Base-by-base conservation (phyloP, 257 asterid genomes). In the Striga asiatica region DNA sequence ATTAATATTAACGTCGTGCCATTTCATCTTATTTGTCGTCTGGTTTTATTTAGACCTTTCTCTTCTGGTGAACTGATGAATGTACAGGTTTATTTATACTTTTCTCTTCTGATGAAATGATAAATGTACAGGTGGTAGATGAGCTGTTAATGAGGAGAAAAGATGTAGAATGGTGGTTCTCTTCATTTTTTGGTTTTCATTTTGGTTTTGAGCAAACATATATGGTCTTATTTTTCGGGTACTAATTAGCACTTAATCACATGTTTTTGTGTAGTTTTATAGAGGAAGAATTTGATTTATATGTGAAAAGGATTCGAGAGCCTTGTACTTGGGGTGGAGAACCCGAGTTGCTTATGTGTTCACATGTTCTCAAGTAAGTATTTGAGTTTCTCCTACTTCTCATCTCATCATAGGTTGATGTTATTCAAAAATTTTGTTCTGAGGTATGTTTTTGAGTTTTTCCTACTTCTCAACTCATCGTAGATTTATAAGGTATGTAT, bases 241-340 rank as follows among this genome's bases (percentile, higher is more conserved):
- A 24, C 13, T 66, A 43, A 42, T 37, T 42, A 3, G 12, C 6
- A 16, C 47, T 38, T 9, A 13, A 39, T 39, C 47, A 39, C 16
- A n/a, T 39, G 47, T 39, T 4, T 39, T 4, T 34, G 20, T 55
- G 14, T 60, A 85, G 97, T 84, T 82, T 68, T 49, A 80, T 88
- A 50, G 94, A 81, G 45, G 95, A 85, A 24, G 92, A 88, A 55
- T 88, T 88, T 71, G 97, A 88, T 69, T 74, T 62, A 4, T 88
- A 88, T 27, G 76, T 88, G 50, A 70, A 82, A 61, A 80, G 78
- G 31, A 85, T 88, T 62, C 77, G 71, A 48, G 74, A 85, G 50
- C 88, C 95, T 5, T 78, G 78, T 63, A 79, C 75, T 43, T 88
- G 97, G 97, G 95, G 97, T 49, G 97, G 97, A 56, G 97, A 88